A percentile compares a stretch with the other conserved stretches of the same genome.
Evolutionary conservation across 495 filamentous ascomycete species (phyloP).

Genomic region (Daldinia grandis): DNA sequence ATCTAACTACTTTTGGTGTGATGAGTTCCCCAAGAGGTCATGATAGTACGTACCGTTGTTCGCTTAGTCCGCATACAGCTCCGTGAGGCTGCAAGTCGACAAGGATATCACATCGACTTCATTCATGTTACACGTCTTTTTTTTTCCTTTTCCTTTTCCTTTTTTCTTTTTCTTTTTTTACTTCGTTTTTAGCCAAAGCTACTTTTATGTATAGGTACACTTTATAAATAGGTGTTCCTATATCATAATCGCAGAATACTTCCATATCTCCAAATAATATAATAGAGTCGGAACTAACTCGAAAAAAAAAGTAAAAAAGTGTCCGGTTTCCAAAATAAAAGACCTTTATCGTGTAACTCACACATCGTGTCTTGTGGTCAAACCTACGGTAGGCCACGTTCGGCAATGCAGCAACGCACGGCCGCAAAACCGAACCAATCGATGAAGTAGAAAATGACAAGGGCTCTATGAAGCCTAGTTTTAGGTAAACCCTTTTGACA

Average conservation of each 20-base stretch:
- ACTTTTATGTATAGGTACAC: too few species aligned
- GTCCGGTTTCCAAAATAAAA: background rate
- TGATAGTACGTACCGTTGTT: conserved; percentile 3
- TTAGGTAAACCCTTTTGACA: background rate
- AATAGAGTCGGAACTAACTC: background rate
- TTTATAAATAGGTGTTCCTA: background rate
- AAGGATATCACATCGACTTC: conserved; percentile 32
- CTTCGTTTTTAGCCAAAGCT: too few species aligned
- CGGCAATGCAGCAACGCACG: conserved; percentile 38
- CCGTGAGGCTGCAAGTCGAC: conserved; percentile 34
- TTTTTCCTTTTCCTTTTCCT: too few species aligned
- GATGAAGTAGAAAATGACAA: conserved; percentile 21
- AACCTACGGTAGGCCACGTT: conserved; percentile 1
- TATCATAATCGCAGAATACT: background rate
- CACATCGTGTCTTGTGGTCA: background rate
- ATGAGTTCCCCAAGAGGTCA: conserved; percentile 23
- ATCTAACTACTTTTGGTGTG: conserved; percentile 27
- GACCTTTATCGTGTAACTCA: conserved; percentile 2
- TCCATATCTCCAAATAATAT: background rate
- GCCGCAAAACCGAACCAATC: conserved; percentile 19
- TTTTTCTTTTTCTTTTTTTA: too few species aligned
- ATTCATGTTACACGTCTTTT: conserved; percentile 5
- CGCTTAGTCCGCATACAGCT: conserved; percentile 20
- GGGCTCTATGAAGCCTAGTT: conserved; percentile 21
- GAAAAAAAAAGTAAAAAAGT: background rate